phyloP scores from a whole-genome alignment of 805 yeast genomes.

The Schwanniomyces pseudopolymorphus region DNA sequence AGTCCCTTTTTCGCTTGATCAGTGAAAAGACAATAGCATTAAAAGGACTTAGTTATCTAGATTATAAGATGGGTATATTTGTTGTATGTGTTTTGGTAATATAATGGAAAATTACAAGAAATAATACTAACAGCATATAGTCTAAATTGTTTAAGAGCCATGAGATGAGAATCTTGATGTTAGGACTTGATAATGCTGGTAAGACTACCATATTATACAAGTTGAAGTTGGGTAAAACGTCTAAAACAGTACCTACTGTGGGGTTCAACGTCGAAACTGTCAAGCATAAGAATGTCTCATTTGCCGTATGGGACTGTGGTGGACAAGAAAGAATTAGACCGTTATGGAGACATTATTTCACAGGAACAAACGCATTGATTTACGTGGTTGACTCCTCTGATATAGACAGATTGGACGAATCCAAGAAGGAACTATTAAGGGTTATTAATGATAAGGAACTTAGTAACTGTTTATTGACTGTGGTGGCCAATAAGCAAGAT shows the following conservation, averaged over 20 bases:
- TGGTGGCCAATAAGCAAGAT: conserved; percentile 89
- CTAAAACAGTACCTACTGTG: conserved; percentile 85
- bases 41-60: not conserved
- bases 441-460: conserved; percentile 83
- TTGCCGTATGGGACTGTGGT: conserved; percentile 94
- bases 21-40: not conserved
- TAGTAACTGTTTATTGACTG: conserved; percentile 73
- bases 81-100: not conserved
- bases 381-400: conserved; percentile 89
- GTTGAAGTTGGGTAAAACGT: conserved; percentile 70
- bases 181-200: conserved; percentile 92
- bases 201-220: conserved; percentile 86
- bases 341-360: conserved; percentile 92
- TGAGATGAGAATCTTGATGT: conserved; percentile 93
- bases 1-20: not conserved
- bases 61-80: not conserved
- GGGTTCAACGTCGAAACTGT: conserved; percentile 92
- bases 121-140: conserved; percentile 9
- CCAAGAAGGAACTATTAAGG: conserved; percentile 72
- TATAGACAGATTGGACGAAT: conserved; percentile 66
- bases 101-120: not conserved
- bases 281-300: conserved; percentile 74
- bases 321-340: conserved; percentile 93
- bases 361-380: conserved; percentile 88
- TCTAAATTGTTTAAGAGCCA: conserved; percentile 65